phyloP scores from a whole-genome alignment of 176 grass and related monocot genomes.

The Otatea glauca region DNA sequence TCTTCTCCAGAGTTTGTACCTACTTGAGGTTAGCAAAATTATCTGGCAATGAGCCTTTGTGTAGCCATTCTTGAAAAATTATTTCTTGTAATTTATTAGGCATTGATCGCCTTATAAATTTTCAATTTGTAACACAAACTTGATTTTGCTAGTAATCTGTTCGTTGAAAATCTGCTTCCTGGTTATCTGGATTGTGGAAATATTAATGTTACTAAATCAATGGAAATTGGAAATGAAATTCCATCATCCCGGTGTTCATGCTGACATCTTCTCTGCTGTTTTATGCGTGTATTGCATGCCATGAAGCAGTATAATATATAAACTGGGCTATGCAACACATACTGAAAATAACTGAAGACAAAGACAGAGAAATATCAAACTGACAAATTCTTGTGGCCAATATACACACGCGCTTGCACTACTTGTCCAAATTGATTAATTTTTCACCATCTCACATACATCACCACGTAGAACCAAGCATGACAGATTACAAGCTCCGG shows the following conservation, averaged over 20 bases:
- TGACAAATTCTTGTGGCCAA: slow-evolving; percentile 20
- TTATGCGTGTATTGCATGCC: not conserved
- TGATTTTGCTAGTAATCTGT: slow-evolving; percentile 49
- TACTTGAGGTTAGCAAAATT: slow-evolving; percentile 62
- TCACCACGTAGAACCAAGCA: slow-evolving; percentile 11
- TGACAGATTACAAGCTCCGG: slow-evolving; percentile 30
- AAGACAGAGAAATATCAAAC: slow-evolving; percentile 10
- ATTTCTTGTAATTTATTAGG: slow-evolving; percentile 56
- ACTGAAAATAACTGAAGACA: not conserved
- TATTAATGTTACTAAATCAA: not conserved
- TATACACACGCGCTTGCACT: slow-evolving; percentile 51
- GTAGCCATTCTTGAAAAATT: slow-evolving; percentile 46
- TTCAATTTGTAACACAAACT: slow-evolving; percentile 61
- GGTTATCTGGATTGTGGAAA: not conserved
- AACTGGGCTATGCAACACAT: not conserved
- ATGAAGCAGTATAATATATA: not conserved
- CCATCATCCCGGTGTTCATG: not conserved
- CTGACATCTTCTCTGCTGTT: slow-evolving; percentile 1
- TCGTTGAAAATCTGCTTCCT: not conserved
- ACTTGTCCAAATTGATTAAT: slow-evolving; percentile 41
- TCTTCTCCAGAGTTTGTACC: slow-evolving; percentile 67
- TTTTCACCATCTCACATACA: slow-evolving; percentile 40
- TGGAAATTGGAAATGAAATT: not conserved
- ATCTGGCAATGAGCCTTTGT: slow-evolving; percentile 27
- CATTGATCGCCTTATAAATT: slow-evolving; percentile 34